phyloP scores from a whole-genome alignment of 2,329 filamentous ascomycete genomes.

The Botrytis fabae region DNA sequence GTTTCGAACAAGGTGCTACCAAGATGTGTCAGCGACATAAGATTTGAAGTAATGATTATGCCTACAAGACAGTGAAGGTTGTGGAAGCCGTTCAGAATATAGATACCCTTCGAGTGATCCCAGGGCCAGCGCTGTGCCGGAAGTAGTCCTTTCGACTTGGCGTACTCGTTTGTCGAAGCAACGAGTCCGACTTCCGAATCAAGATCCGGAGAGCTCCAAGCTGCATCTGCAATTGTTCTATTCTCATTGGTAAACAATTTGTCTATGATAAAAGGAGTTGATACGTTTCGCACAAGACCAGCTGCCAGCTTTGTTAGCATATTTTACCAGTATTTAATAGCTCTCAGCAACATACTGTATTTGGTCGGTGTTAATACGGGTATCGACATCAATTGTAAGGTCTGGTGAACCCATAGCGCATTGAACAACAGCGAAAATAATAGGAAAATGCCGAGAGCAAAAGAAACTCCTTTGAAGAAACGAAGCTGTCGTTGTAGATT shows the following conservation, averaged over 20 bases:
- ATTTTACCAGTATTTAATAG: background rate
- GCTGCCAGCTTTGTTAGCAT: background rate
- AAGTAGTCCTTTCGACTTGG: constrained; percentile 2
- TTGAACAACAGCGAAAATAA: background rate
- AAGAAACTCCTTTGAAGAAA: background rate
- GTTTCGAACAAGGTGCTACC: background rate
- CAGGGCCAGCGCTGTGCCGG: constrained; percentile 11
- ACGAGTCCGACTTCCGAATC: constrained; percentile 11
- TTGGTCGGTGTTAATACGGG: background rate
- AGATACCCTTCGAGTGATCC: constrained; percentile 17
- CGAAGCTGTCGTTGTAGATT: background rate
- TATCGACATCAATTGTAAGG: background rate
- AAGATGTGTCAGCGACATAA: background rate
- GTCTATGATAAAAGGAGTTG: constrained; percentile 8
- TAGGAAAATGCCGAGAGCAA: background rate
- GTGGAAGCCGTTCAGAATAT: constrained; percentile 16
- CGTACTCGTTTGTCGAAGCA: constrained; percentile 12
- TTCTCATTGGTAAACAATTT: constrained; percentile 10
- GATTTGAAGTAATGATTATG: background rate
- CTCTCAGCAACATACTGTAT: background rate
- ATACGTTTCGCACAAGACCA: constrained; percentile 8
- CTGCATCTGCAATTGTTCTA: background rate
- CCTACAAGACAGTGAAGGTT: constrained; percentile 19
- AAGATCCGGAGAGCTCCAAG: constrained; percentile 9
- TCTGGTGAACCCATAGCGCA: background rate